Evolutionary conservation across 306 rosid species (phyloP), one percentile per base, ranked within the genome.

Genomic region (Acacia melanoxylon): DNA sequence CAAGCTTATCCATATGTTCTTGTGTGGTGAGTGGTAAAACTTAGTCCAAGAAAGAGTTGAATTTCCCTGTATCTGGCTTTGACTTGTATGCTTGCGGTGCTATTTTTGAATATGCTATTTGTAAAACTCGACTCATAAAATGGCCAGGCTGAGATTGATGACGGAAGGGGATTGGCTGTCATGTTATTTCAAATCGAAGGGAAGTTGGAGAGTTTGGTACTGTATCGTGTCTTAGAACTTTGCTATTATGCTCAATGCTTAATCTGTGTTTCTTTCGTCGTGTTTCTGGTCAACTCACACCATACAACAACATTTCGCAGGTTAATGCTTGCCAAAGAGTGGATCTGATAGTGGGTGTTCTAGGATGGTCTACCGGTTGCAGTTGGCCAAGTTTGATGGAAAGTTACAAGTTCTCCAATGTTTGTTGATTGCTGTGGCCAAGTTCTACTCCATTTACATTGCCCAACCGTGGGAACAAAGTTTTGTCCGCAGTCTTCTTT

Each of bases 341-440:
- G 76, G 99, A 96, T 81, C 75, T 75, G 37, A 85, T 91, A 82
- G 82, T 87, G 27, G 98, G 98, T 45, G 98, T 93, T 61, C 86
- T 96, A 91, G 98, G 95, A 75, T 96, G 99, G 98, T 93, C 99
- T 46, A 88, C 91, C 11, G 99, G 99, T 81, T 96, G 99, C 91
- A 96, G 98, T 89, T 94, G 96, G 94, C 93, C 94, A 27, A 88
- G 88, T 86, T 67, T 91, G 84, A 79, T 69, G 75, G 93, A 89
- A 75, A 89, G 84, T 72, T 81, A 74, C n/a, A 81, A 77, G 66
- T 86, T 70, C 91, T 80, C 12, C 91, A 91, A 86, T 89, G 97
- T 87, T 93, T 82, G 92, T 75, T 35, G 75, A 78, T 79, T 66
- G 80, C 16, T 40, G 79, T 16, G 74, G 54, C 62, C 77, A 49